Evolutionary conservation across 139 green algal species (phyloP).

Genomic region (Bryopsis sp.): DNA sequence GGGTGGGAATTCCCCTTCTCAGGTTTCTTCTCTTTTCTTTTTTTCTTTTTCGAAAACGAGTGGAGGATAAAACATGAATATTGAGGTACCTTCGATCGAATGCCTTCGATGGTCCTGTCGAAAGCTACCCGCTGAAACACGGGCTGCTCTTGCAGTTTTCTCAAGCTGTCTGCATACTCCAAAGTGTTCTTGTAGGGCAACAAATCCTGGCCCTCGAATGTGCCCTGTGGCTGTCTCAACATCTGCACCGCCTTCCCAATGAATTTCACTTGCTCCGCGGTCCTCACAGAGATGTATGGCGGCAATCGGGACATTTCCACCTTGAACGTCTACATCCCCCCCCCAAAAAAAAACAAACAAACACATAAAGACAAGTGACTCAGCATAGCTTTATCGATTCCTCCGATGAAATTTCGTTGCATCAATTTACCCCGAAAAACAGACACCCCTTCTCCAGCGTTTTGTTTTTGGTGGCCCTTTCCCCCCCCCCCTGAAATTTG

Average conservation of each 20-base stretch:
- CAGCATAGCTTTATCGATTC: too few relatives aligned
- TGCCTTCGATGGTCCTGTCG: slow-evolving; percentile 47
- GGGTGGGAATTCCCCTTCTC: too few relatives aligned
- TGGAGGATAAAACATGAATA: not conserved
- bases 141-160: slow-evolving; percentile 34
- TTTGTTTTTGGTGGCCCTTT: too few relatives aligned
- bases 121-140: slow-evolving; percentile 43
- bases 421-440: too few relatives aligned
- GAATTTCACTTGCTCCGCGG: slow-evolving; percentile 61
- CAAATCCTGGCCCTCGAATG: slow-evolving; percentile 31
- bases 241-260: slow-evolving; percentile 74
- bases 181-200: slow-evolving; percentile 31
- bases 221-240: slow-evolving; percentile 38
- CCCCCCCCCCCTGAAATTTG: too few relatives aligned
- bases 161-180: slow-evolving; percentile 33
- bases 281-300: slow-evolving; percentile 34
- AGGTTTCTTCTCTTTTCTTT: too few relatives aligned
- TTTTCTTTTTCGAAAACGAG: too few relatives aligned
- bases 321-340: slow-evolving; percentile 27
- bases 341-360: too few relatives aligned
- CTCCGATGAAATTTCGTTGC: too few relatives aligned
- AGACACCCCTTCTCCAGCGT: too few relatives aligned
- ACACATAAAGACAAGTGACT: too few relatives aligned
- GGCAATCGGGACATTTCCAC: slow-evolving; percentile 44
- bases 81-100: slow-evolving; percentile 38